These are phyloP conservation scores for Komagataella pastoris DNA, from an alignment of 805 yeast species.

Conservation along the genomic window DNA sequence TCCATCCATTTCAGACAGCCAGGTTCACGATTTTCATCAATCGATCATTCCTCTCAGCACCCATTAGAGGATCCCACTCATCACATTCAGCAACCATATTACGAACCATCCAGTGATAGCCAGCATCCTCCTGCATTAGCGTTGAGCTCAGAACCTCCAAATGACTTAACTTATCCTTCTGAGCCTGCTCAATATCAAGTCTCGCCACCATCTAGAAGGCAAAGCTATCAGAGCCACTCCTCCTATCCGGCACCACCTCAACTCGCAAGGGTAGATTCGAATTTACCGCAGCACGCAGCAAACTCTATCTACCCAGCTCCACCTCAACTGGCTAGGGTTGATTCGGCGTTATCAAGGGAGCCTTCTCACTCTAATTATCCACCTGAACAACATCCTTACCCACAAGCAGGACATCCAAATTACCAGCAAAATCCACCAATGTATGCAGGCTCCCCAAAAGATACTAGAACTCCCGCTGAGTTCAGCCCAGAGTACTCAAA, in stretches of 20 bases:
- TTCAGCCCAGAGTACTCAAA: neutral
- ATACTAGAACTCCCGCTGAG: neutral
- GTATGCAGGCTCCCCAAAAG: neutral
- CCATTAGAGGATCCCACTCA: neutral
- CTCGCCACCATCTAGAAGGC: neutral
- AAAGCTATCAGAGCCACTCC: neutral
- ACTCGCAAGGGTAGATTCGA: neutral
- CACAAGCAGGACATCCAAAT: neutral
- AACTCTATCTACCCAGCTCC: neutral
- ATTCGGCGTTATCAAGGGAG: neutral
- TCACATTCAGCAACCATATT: neutral
- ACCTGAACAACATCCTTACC: neutral
- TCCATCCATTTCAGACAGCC: neutral
- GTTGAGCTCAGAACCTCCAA: neutral
- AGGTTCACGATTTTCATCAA: neutral
- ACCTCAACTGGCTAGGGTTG: neutral
- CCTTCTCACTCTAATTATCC: neutral
- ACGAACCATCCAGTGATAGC: neutral
- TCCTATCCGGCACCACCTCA: neutral
- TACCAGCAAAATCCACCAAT: neutral
- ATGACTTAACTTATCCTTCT: neutral
- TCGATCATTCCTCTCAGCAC: neutral
- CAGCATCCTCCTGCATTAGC: neutral
- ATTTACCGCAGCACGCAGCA: neutral
- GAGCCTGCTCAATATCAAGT: neutral